phyloP scores from a whole-genome alignment of 1,284 basidiomycete genomes.

The Polyporus tsugae region DNA sequence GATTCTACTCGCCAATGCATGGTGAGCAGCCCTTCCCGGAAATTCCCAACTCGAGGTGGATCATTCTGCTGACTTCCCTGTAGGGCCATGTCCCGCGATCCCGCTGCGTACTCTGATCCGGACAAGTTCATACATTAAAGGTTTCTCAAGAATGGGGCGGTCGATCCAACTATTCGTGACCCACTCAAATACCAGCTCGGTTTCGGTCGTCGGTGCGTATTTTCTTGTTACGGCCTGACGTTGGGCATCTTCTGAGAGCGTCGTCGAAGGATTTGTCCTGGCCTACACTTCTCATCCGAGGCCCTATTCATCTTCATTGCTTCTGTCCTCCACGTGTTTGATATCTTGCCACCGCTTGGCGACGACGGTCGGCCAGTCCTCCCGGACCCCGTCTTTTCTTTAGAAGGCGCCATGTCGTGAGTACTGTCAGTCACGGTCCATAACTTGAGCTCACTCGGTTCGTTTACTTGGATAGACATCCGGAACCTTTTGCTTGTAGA shows the following conservation, averaged over 20 bases:
- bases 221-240: background rate
- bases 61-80: background rate
- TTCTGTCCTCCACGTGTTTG: background rate
- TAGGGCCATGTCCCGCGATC: background rate
- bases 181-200: background rate
- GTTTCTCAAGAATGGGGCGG: background rate
- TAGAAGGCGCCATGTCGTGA: background rate
- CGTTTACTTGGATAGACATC: background rate
- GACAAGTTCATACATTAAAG: background rate
- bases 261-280: background rate
- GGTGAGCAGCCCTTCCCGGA: background rate
- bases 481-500: background rate
- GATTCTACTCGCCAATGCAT: background rate
- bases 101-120: background rate
- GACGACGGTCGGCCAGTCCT: background rate
- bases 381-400: background rate
- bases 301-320: slow-evolving; percentile 2
- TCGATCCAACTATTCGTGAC: background rate
- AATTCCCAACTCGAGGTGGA: background rate
- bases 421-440: background rate
- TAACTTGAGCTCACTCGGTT: background rate
- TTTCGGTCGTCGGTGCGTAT: background rate
- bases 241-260: background rate
- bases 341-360: background rate
- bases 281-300: background rate